phyloP scores from a whole-genome alignment of 108 stramenopile species.

The Cylindrotheca fusiformis region DNA sequence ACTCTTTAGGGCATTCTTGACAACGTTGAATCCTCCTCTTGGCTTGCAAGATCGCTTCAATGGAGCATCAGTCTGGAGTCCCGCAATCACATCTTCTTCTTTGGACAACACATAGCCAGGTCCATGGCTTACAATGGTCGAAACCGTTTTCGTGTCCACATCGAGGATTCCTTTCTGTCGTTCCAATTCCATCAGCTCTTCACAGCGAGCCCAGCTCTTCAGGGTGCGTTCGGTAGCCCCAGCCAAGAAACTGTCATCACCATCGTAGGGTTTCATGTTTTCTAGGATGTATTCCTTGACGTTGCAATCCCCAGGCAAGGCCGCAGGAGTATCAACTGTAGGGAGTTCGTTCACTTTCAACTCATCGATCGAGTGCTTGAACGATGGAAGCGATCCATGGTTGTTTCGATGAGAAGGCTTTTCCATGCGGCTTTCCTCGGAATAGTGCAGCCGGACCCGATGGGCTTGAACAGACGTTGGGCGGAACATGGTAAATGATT shows the following conservation, averaged over 20 bases:
- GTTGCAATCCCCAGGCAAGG: conserved; percentile 64
- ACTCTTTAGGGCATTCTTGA: conserved; percentile 45
- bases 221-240: conserved; percentile 50
- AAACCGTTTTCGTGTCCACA: conserved; percentile 49
- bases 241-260: conserved; percentile 48
- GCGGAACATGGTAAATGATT: conserved; percentile 14
- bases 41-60: conserved; percentile 67
- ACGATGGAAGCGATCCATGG: conserved; percentile 26
- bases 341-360: conserved; percentile 1
- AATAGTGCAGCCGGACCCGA: conserved; percentile 3
- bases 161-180: conserved; percentile 45
- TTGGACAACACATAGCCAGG: conserved; percentile 61
- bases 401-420: not conserved
- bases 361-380: conserved; percentile 8
- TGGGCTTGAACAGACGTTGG: not conserved
- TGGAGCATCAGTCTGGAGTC: conserved; percentile 62
- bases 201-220: conserved; percentile 37
- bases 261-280: conserved; percentile 45
- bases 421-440: not conserved
- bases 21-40: conserved; percentile 52
- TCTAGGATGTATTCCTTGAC: conserved; percentile 48
- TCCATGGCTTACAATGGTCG: conserved; percentile 58
- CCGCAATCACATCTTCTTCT: conserved; percentile 62
- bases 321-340: conserved; percentile 10
- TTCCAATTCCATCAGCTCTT: conserved; percentile 48